Percentiles rank a stretch among this genome's conserved stretches.
phyloP scores from a whole-genome alignment of 192 early-diverging fungal genomes.

The Coemansia aciculifera region DNA sequence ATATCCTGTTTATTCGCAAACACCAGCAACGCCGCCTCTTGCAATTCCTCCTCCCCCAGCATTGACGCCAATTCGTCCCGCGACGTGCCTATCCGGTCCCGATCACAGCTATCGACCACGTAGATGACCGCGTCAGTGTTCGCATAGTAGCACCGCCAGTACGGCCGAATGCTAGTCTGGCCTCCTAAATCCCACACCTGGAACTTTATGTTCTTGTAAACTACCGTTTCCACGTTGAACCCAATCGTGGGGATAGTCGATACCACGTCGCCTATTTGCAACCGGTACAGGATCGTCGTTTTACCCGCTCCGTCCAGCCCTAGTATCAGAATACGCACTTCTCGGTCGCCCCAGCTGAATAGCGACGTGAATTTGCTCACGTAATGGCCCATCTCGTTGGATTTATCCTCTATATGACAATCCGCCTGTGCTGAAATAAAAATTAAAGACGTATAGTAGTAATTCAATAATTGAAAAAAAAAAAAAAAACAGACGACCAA shows the following conservation, averaged over 20 bases:
- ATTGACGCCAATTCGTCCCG: constrained; percentile 81
- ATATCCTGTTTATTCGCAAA: constrained; percentile 86
- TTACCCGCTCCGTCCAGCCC: constrained; percentile 59
- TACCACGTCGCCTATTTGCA: constrained; percentile 58
- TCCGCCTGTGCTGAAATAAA: background rate
- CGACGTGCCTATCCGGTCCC: constrained; percentile 84
- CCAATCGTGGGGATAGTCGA: constrained; percentile 64
- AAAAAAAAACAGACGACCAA: background rate
- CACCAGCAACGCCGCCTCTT: constrained; percentile 74
- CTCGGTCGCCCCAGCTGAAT: constrained; percentile 41
- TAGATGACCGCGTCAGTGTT: constrained; percentile 84
- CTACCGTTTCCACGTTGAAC: constrained; percentile 86
- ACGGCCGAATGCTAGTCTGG: constrained; percentile 85
- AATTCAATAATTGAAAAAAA: background rate
- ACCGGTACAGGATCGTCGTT: constrained; percentile 59
- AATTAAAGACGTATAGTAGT: background rate
- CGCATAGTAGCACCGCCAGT: constrained; percentile 86
- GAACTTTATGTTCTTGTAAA: constrained; percentile 84
- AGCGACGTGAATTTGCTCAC: constrained; percentile 10
- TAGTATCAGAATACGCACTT: constrained; percentile 62
- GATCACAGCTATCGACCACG: constrained; percentile 85
- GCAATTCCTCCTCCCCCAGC: constrained; percentile 80
- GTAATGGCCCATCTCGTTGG: constrained; percentile 6
- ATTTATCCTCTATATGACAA: background rate
- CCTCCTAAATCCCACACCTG: constrained; percentile 88